Conservation (phyloP, 2,329 filamentous ascomycete genomes). For the Fusarium setosum region DNA sequence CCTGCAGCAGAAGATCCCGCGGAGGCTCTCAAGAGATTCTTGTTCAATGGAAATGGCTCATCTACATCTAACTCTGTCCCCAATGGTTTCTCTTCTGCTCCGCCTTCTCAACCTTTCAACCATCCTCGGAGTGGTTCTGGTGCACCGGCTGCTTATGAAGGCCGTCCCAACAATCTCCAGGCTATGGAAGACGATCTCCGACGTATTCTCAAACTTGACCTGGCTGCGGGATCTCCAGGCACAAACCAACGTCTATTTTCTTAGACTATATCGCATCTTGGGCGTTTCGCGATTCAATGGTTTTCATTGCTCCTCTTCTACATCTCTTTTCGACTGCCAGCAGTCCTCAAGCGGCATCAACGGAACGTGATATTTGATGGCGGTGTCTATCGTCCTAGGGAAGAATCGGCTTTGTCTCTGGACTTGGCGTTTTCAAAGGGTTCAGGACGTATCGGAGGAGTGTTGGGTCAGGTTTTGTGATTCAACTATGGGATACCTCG, state of each 20-base stretch:
- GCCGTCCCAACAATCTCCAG: conserved; percentile 48
- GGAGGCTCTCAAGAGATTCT: conserved; percentile 67
- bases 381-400: conserved; percentile 19
- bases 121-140: conserved; percentile 8
- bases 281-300: conserved; percentile 29
- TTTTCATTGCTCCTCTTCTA: conserved; percentile 35
- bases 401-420: conserved; percentile 26
- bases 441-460: conserved; percentile 33
- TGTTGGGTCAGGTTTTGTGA: conserved; percentile 33
- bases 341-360: conserved; percentile 34
- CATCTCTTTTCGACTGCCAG: conserved; percentile 39
- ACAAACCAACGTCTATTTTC: conserved; percentile 42
- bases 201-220: conserved; percentile 61
- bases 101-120: conserved; percentile 24
- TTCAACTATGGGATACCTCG: conserved; percentile 31
- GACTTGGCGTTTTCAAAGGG: conserved; percentile 36
- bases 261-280: conserved; percentile 20
- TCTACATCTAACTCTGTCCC: conserved; percentile 23
- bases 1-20: conserved; percentile 46
- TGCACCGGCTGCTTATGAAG: conserved; percentile 15
- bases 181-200: conserved; percentile 66
- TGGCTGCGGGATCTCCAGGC: conserved; percentile 39
- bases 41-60: conserved; percentile 57
- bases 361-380: conserved; percentile 31
- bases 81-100: conserved; percentile 33